phyloP scores from a whole-genome alignment of 139 green algal genomes.

The Tetradesmus obliquus region DNA sequence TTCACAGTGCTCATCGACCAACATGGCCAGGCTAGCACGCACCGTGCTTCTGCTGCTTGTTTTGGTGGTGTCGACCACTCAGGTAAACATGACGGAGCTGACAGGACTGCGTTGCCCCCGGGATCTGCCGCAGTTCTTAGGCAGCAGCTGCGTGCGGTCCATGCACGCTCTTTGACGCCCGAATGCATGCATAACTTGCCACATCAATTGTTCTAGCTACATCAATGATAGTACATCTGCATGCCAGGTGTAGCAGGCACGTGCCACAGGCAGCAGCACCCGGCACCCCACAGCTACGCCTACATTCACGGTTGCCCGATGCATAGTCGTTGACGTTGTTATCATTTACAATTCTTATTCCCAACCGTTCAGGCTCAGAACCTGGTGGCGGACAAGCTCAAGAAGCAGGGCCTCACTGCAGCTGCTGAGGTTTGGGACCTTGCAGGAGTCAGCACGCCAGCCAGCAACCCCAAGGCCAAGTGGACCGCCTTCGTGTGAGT shows the following conservation, averaged over 20 bases:
- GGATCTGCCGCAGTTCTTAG: not conserved
- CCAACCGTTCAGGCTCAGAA: not conserved
- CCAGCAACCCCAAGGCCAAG: not conserved
- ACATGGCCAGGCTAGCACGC: not conserved
- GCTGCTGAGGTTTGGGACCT: not conserved
- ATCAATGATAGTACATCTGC: too few species aligned
- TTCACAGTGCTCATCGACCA: not conserved
- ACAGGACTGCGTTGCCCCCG: not conserved
- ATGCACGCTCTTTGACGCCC: too few species aligned
- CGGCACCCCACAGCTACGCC: too few species aligned
- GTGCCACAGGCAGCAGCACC: too few species aligned
- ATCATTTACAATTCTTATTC: not conserved
- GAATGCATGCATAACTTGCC: too few species aligned
- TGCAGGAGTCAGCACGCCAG: not conserved
- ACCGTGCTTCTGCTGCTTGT: not conserved
- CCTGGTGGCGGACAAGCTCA: not conserved
- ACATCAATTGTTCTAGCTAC: too few species aligned
- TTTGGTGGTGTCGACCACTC: not conserved
- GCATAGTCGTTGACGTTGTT: not conserved
- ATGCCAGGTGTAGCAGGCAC: too few species aligned
- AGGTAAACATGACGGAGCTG: not conserved
- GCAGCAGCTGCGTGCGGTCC: not conserved
- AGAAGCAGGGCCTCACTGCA: not conserved
- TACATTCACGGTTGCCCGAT: too few species aligned
- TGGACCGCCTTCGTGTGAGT: not conserved